Conservation (phyloP, 257 asterid genomes). For the Gentiana dahurica region DNA sequence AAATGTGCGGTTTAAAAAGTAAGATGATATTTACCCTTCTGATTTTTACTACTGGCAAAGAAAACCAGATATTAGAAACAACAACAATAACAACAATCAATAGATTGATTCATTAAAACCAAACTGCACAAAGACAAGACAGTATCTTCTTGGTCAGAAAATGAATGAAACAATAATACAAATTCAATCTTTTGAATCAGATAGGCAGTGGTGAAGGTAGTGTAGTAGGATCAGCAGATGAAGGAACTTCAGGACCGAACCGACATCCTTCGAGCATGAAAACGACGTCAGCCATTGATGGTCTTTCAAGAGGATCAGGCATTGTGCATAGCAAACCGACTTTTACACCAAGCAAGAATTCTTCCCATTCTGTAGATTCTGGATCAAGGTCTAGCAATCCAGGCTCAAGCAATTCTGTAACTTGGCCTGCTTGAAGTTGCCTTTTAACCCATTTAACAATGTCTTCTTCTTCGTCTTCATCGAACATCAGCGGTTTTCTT, state of each 20-base stretch:
- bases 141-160: not conserved
- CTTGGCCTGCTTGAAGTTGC: conserved; percentile 65
- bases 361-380: conserved; percentile 82
- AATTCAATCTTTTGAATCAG: not conserved
- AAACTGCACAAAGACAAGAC: too few relatives aligned
- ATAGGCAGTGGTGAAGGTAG: conserved; percentile 42
- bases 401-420: conserved; percentile 57
- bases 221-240: conserved; percentile 66
- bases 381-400: conserved; percentile 75
- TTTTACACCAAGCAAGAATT: conserved; percentile 59
- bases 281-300: conserved; percentile 61
- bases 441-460: conserved; percentile 84
- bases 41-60: too few relatives aligned
- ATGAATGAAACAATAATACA: conserved; percentile 3
- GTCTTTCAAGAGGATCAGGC: conserved; percentile 63
- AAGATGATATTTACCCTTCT: not conserved
- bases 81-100: too few relatives aligned
- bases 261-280: conserved; percentile 84
- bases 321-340: conserved; percentile 72
- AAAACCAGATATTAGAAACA: too few relatives aligned
- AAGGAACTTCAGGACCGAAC: conserved; percentile 52
- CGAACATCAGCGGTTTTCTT: conserved; percentile 65
- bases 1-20: too few relatives aligned
- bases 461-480: conserved; percentile 64
- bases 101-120: too few relatives aligned